Conservation (phyloP, 1,139 yeast genomes). For the Geotrichum fermentans region DNA sequence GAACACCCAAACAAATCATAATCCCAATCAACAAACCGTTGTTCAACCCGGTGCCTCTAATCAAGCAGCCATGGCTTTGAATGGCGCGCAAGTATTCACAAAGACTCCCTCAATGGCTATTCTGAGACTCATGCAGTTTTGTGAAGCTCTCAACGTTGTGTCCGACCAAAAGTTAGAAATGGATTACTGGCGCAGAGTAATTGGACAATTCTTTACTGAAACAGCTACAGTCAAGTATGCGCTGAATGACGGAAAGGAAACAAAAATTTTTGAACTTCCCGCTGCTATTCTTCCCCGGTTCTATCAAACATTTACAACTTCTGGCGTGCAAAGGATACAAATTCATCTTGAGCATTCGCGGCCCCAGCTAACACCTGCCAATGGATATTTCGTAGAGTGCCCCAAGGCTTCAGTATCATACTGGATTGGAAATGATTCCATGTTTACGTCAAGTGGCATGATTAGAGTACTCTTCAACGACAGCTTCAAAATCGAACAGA, state of each 20-base stretch:
- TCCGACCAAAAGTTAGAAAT: constrained; percentile 41
- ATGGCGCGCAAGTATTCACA: constrained; percentile 1
- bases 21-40: constrained; percentile 16
- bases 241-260: constrained; percentile 43
- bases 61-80: constrained; percentile 1
- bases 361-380: constrained; percentile 62
- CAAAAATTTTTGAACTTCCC: constrained; percentile 59
- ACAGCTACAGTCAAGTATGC: constrained; percentile 45
- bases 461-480: constrained; percentile 58
- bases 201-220: constrained; percentile 49
- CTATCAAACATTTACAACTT: constrained; percentile 49
- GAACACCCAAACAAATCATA: neutral
- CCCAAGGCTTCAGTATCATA: constrained; percentile 54
- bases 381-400: constrained; percentile 58
- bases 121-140: constrained; percentile 33
- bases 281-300: constrained; percentile 64
- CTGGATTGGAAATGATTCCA: constrained; percentile 63
- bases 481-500: constrained; percentile 62
- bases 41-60: constrained; percentile 26
- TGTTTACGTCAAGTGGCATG: constrained; percentile 56
- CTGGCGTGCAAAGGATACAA: constrained; percentile 53
- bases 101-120: constrained; percentile 10
- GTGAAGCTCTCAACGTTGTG: constrained; percentile 40
- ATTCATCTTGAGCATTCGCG: constrained; percentile 58
- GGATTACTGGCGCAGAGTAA: constrained; percentile 46